Percentiles rank a stretch among this genome's conserved stretches.
Evolutionary conservation across 2,329 filamentous ascomycete genomes (phyloP).

Genomic region (Albophoma yamanashiensis): DNA sequence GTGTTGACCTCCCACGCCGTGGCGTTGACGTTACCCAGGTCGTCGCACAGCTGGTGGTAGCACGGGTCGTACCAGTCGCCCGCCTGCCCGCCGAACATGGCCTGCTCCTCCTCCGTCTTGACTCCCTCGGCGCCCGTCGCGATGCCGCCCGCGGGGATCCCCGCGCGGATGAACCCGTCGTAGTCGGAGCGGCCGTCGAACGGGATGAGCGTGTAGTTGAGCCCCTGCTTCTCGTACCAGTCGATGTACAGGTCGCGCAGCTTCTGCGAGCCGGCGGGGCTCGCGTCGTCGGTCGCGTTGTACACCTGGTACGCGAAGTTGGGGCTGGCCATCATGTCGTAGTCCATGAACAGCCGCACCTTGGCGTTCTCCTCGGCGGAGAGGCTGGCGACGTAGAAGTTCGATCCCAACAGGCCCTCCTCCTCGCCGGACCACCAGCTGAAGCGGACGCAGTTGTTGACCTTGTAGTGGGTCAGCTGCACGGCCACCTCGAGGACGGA

Average conservation of each 20-base stretch:
- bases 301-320: constrained; percentile 62
- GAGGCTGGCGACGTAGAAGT: constrained; percentile 47
- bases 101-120: constrained; percentile 58
- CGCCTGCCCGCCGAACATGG: constrained; percentile 60
- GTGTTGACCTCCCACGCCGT: constrained; percentile 52
- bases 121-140: constrained; percentile 68
- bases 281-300: constrained; percentile 58
- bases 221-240: constrained; percentile 51
- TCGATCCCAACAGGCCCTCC: constrained; percentile 53
- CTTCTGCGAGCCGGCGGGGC: constrained; percentile 61
- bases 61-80: constrained; percentile 49
- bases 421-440: constrained; percentile 61
- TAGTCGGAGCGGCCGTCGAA: constrained; percentile 78
- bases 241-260: constrained; percentile 56
- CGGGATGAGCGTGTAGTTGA: constrained; percentile 58
- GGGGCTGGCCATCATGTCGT: constrained; percentile 58
- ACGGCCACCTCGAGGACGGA: constrained; percentile 52
- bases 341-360: constrained; percentile 58
- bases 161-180: constrained; percentile 61
- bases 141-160: constrained; percentile 65
- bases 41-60: constrained; percentile 54
- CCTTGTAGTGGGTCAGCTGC: constrained; percentile 44
- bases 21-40: constrained; percentile 44
- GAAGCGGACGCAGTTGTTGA: constrained; percentile 57
- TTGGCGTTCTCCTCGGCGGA: constrained; percentile 47